phyloP scores from a whole-genome alignment of 176 grass and related monocot genomes.

The Typha latifolia region DNA sequence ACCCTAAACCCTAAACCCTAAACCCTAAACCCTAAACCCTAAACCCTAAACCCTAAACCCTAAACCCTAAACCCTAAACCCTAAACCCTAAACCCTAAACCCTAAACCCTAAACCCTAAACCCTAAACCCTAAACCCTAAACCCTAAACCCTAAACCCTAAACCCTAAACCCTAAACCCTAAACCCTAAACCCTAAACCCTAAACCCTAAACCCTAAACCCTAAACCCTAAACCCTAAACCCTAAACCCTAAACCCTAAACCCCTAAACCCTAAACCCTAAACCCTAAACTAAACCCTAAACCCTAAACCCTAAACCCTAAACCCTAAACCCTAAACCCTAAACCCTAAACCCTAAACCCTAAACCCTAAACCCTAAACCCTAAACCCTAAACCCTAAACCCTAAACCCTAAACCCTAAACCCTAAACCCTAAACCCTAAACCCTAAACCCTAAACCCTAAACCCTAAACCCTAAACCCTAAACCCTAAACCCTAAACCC shows the following conservation, averaged over 20 bases:
- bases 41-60: constrained; percentile 19
- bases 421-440: constrained; percentile 11
- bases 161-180: constrained; percentile 21
- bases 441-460: constrained; percentile 15
- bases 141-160: constrained; percentile 20
- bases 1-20: constrained; percentile 8
- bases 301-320: constrained; percentile 12
- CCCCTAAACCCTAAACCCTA: constrained; percentile 8
- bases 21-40: constrained; percentile 12
- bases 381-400: constrained; percentile 14
- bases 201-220: constrained; percentile 18
- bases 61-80: constrained; percentile 19
- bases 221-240: constrained; percentile 9
- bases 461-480: too few relatives aligned
- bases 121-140: constrained; percentile 12
- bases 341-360: constrained; percentile 8
- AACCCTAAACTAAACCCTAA: constrained; percentile 15
- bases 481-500: too few relatives aligned
- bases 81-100: constrained; percentile 16
- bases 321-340: constrained; percentile 9
- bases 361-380: constrained; percentile 9
- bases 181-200: constrained; percentile 9
- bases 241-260: constrained; percentile 11
- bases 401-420: constrained; percentile 7
- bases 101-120: constrained; percentile 16